Percentiles rank a stretch among this genome's conserved stretches.
Conservation (phyloP, 352 stramenopile genomes). For the Vaucheria bursata region DNA sequence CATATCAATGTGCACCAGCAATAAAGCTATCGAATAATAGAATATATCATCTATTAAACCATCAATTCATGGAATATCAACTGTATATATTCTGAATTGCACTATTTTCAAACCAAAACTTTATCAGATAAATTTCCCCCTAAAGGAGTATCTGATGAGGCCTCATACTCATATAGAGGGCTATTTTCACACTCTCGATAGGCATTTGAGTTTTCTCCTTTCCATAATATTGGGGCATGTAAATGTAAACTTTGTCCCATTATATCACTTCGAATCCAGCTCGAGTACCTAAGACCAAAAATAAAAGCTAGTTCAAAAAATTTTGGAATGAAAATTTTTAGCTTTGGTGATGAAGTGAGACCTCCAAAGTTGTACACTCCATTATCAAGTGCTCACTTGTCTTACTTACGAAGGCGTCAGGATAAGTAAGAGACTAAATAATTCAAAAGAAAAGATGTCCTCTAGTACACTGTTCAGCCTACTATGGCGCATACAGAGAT, state of each 20-base stretch:
- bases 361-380: background rate
- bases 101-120: no score
- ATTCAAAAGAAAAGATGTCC: background rate
- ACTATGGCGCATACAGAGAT: no score
- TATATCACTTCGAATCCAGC: conserved; percentile 1
- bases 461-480: background rate
- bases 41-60: no score
- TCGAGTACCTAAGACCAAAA: conserved; percentile 2
- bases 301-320: no score
- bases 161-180: background rate
- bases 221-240: background rate
- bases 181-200: background rate
- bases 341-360: no score
- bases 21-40: no score
- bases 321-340: no score
- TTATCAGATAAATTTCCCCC: no score
- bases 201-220: background rate
- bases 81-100: no score
- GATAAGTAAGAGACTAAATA: background rate
- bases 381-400: background rate
- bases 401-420: background rate
- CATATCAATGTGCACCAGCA: no score
- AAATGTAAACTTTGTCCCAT: background rate
- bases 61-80: no score
- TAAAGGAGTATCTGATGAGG: no score